Evolutionary conservation across 495 filamentous ascomycete species (phyloP).

Genomic region (Tuber aestivum): DNA sequence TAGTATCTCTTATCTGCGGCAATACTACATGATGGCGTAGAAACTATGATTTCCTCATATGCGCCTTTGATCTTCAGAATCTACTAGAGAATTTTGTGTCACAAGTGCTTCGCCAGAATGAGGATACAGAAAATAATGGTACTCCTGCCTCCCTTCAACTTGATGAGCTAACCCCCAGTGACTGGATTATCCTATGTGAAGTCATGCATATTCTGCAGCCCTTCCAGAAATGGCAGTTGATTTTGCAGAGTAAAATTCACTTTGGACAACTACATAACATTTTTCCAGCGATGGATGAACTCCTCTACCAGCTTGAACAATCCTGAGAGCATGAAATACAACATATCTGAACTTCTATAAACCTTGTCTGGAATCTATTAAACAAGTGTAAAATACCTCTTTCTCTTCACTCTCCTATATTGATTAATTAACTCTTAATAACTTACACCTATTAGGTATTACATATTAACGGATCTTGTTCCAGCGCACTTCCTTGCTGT

Average conservation of each 20-base stretch:
- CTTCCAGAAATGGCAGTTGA: constrained; percentile 12
- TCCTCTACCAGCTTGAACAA: no score
- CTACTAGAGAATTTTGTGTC: constrained; percentile 18
- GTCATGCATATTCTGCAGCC: constrained; percentile 16
- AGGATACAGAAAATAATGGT: no score
- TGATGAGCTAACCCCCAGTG: constrained; percentile 11
- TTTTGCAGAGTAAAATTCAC: constrained; percentile 2
- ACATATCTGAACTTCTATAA: no score
- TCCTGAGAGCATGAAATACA: no score
- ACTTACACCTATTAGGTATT: constrained; percentile 14
- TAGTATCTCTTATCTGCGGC: constrained; percentile 3
- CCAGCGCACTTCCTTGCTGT: neutral
- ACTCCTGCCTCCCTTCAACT: neutral
- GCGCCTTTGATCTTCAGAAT: constrained; percentile 15
- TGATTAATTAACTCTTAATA: neutral
- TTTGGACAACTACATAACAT: constrained; percentile 14
- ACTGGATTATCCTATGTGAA: constrained; percentile 17
- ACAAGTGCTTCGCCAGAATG: no score
- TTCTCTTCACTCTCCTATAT: neutral
- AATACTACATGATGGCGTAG: constrained; percentile 28
- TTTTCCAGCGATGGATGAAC: neutral
- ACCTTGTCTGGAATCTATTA: no score
- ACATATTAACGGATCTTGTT: neutral
- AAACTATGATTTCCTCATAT: constrained; percentile 13
- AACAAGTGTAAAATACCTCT: no score